A percentile compares a stretch with the other conserved stretches of the same genome.
Evolutionary conservation across 1,139 yeast genomes (phyloP).

Genomic region (Yamadazyma atmosphaerica): DNA sequence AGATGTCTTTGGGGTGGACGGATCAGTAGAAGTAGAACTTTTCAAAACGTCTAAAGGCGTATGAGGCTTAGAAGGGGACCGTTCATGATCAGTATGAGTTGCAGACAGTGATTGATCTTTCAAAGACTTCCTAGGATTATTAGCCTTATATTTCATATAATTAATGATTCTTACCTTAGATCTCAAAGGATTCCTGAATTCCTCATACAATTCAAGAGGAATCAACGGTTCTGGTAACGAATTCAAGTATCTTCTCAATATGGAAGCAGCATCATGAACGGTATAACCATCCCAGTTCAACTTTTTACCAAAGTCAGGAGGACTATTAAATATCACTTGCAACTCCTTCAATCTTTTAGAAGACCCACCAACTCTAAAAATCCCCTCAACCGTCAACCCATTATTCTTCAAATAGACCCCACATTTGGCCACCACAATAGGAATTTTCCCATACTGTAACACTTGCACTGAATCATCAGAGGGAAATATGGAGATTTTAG

Average conservation of each 20-base stretch:
- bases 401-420: slow-evolving; percentile 81
- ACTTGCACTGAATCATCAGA: slow-evolving; percentile 50
- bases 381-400: slow-evolving; percentile 81
- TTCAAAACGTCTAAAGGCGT: slow-evolving; percentile 4
- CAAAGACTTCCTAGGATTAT: slow-evolving; percentile 32
- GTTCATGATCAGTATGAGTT: neutral
- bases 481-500: slow-evolving; percentile 65
- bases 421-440: slow-evolving; percentile 93
- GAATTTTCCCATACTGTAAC: slow-evolving; percentile 75
- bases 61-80: neutral
- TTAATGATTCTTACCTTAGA: slow-evolving; percentile 59
- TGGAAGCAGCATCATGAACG: slow-evolving; percentile 97
- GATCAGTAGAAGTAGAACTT: slow-evolving; percentile 1
- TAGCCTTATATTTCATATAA: slow-evolving; percentile 59
- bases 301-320: slow-evolving; percentile 88
- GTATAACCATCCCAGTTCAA: slow-evolving; percentile 90
- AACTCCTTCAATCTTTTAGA: slow-evolving; percentile 84
- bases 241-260: slow-evolving; percentile 80
- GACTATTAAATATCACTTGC: slow-evolving; percentile 77
- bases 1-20: neutral
- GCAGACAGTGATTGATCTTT: slow-evolving; percentile 9
- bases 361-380: slow-evolving; percentile 91
- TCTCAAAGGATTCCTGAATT: slow-evolving; percentile 75
- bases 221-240: slow-evolving; percentile 91
- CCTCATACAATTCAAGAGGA: slow-evolving; percentile 75